These are phyloP conservation scores for Carex littledalei DNA, from an alignment of 176 grass and related monocot species.

Conservation along the genomic window DNA sequence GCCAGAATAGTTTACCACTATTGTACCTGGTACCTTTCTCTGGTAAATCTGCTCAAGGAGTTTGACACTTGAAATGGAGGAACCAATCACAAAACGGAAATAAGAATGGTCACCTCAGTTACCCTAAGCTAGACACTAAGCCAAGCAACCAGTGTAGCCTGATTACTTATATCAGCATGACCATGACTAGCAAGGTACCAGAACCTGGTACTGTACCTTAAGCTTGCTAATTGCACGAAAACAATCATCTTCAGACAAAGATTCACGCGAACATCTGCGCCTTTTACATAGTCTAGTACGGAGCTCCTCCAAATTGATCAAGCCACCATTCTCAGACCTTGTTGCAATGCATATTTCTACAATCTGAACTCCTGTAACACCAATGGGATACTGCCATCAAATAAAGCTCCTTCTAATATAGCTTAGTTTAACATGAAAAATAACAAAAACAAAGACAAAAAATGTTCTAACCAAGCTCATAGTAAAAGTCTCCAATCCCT, in stretches of 20 bases:
- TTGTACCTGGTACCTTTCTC: too few species aligned
- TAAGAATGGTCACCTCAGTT: not conserved
- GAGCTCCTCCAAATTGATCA: conserved; percentile 87
- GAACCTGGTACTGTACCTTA: conserved; percentile 37
- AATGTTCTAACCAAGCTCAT: conserved; percentile 69
- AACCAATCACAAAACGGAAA: not conserved
- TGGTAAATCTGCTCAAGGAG: not conserved
- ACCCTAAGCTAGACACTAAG: not conserved
- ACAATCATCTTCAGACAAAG: conserved; percentile 88
- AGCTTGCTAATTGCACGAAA: conserved; percentile 95
- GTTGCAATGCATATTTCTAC: conserved; percentile 96
- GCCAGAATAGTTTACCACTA: not conserved
- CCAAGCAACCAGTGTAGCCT: not conserved
- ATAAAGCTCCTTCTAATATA: not conserved
- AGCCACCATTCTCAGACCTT: conserved; percentile 73
- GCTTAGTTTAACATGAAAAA: not conserved
- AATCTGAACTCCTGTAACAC: conserved; percentile 79
- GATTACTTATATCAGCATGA: conserved; percentile 5
- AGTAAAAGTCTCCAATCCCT: conserved; percentile 97
- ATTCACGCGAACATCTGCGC: conserved; percentile 54
- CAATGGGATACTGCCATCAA: not conserved
- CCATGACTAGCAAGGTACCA: not conserved
- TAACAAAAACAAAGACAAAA: conserved; percentile 21
- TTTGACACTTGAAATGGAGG: not conserved
- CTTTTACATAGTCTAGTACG: conserved; percentile 62